A percentile compares a stretch with the other conserved stretches of the same genome.
phyloP scores from a whole-genome alignment of 2,329 filamentous ascomycete genomes.

The Microsporum ferrugineum region DNA sequence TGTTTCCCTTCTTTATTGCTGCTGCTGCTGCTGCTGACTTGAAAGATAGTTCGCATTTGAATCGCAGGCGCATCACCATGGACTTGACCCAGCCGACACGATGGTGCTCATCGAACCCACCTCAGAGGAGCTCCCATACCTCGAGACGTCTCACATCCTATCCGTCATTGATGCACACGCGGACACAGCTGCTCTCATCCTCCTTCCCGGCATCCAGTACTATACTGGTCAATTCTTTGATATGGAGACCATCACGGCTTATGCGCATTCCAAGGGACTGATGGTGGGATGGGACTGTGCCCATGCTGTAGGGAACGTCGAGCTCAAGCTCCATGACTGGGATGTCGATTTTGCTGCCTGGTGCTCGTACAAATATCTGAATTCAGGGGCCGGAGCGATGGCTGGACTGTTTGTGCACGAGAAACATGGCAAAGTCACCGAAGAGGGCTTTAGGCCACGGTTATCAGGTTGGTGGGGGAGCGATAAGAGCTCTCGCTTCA shows the following conservation, averaged over 20 bases:
- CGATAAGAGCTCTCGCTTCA: conserved; percentile 63
- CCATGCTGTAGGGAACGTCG: conserved; percentile 75
- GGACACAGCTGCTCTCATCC: conserved; percentile 58
- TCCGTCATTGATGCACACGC: conserved; percentile 63
- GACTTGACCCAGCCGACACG: conserved; percentile 51
- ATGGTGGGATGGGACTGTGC: conserved; percentile 79
- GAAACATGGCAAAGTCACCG: conserved; percentile 47
- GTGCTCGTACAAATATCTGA: conserved; percentile 94
- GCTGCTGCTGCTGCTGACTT: not conserved
- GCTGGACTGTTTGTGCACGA: conserved; percentile 73
- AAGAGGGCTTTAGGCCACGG: conserved; percentile 49
- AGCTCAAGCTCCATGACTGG: conserved; percentile 72
- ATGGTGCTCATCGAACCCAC: conserved; percentile 65
- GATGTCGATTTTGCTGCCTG: conserved; percentile 82
- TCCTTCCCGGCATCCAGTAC: conserved; percentile 82
- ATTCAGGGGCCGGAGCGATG: conserved; percentile 71
- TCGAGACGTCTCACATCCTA: conserved; percentile 61
- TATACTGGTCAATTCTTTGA: conserved; percentile 86
- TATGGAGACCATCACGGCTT: conserved; percentile 63
- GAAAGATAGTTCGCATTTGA: conserved; percentile 60
- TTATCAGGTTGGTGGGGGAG: conserved; percentile 81
- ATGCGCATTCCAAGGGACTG: conserved; percentile 61
- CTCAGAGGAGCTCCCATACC: conserved; percentile 40
- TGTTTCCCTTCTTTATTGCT: not conserved
- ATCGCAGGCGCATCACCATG: conserved; percentile 65